A percentile compares a stretch with the other conserved stretches of the same genome.
These are phyloP conservation scores for Gossypium ekmanianum DNA, from an alignment of 345 rosid genomes.

Conservation along the genomic window DNA sequence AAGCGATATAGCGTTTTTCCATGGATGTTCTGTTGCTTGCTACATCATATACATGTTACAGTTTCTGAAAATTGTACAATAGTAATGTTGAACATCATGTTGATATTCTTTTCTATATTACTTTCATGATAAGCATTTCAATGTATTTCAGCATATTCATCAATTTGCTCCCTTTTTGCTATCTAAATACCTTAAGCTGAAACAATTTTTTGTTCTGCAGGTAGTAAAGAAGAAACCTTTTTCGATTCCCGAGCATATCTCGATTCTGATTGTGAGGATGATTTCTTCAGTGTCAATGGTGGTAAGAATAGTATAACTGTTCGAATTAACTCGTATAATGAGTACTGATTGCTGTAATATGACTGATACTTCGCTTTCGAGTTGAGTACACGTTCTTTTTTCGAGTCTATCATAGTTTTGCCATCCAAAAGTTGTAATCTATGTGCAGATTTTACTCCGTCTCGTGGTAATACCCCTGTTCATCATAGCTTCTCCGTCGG, in stretches of 20 bases:
- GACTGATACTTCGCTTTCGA: not conserved
- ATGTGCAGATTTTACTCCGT: slow-evolving; percentile 84
- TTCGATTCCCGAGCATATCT: slow-evolving; percentile 76
- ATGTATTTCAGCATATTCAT: not conserved
- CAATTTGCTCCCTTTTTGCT: not conserved
- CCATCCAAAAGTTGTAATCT: not conserved
- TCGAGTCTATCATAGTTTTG: not conserved
- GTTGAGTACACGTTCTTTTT: not conserved
- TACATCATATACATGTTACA: no score
- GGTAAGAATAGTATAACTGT: slow-evolving; percentile 43
- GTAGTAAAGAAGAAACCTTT: slow-evolving; percentile 78
- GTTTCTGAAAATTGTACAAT: not conserved
- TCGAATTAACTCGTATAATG: not conserved
- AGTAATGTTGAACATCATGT: not conserved
- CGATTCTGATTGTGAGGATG: slow-evolving; percentile 90
- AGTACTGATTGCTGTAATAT: not conserved
- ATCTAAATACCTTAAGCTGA: not conserved
- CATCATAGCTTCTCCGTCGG: slow-evolving; percentile 49
- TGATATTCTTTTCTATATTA: not conserved
- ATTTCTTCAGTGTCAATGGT: slow-evolving; percentile 84
- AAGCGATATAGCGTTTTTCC: no score
- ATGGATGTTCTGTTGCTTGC: no score
- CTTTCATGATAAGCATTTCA: not conserved
- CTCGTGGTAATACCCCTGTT: slow-evolving; percentile 79
- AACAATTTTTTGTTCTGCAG: slow-evolving; percentile 33